Evolutionary conservation across 192 early-diverging fungal genomes (phyloP), one percentile per base, ranked within the genome.

Genomic region (Linnemannia zychae): DNA sequence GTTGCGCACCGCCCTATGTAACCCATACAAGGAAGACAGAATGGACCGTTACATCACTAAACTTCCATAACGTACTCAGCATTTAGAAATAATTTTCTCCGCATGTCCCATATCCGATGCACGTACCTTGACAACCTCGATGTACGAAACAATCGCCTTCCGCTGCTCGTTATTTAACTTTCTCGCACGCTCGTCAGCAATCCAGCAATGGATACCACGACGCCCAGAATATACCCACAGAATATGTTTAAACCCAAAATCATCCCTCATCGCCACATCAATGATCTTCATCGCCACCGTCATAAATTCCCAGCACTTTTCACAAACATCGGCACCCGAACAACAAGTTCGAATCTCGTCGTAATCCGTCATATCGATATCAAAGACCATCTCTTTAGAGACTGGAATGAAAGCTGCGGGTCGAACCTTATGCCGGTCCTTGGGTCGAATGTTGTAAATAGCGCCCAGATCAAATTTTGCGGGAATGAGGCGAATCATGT

Each of bases 341-440:
- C 97, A 99, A 84, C 98, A 99, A 11, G 97, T 98, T 57, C 98
- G 92, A 60, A 99, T 92, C 44, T 98, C 97, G 87, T 99, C 98
- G 79, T 99, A 99, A 88, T 99, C 98, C 1, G 97, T 98, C 97
- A 99, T 97, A 91, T 99, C 98, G 76, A 99, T 98, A 94, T 99
- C 98, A 91, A 99, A 97, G 38, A 99, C 96, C 50, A 99, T 88
- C 82, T 99, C 98, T 75, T 97, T 95, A 70, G 96, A 90, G 15
- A 93, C 85, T 0, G 98, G 95, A 16, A 90, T 83, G 79, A 98
- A 97, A 12, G 92, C 94, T 7, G 91, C 90, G 2, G 95, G 90
- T 47, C 87, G 82, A 22, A 97, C 86, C 28, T 91, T 90, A 80
- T 96, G 97, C 69, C 94, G 96, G 57, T 99, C 93, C 78, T 93